Conservation (phyloP, 2,329 filamentous ascomycete genomes). For the Capronia epimyces region DNA sequence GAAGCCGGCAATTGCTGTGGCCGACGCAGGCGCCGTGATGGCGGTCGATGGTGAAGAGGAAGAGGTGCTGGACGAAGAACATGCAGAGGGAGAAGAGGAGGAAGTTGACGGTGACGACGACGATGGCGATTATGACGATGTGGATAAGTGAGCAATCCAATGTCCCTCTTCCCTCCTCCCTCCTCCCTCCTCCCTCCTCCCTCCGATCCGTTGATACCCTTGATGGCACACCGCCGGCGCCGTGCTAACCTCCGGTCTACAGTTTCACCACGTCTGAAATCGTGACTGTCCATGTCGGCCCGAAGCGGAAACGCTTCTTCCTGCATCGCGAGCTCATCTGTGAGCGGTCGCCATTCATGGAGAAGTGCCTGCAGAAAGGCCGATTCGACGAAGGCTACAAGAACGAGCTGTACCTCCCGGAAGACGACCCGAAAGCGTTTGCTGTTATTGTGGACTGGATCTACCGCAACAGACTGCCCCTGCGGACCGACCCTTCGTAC, state of each 20-base stretch:
- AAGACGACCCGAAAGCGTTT: slow-evolving; percentile 50
- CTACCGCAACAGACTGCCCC: slow-evolving; percentile 20
- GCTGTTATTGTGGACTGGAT: slow-evolving; percentile 44
- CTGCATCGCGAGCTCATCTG: slow-evolving; percentile 36
- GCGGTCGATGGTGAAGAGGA: background rate
- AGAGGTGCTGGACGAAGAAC: background rate
- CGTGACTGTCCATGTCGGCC: slow-evolving; percentile 48
- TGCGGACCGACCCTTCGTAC: slow-evolving; percentile 6
- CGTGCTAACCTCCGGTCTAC: background rate
- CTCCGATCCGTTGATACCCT: background rate
- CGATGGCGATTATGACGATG: slow-evolving; percentile 21
- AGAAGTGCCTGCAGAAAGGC: slow-evolving; percentile 45
- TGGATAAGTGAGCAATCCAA: slow-evolving; percentile 23
- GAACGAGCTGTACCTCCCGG: slow-evolving; percentile 47
- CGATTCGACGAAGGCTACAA: slow-evolving; percentile 44
- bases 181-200: background rate
- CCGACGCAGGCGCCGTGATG: background rate
- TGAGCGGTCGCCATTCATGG: slow-evolving; percentile 46
- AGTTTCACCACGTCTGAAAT: slow-evolving; percentile 28
- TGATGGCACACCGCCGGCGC: no score
- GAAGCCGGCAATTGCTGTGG: no score
- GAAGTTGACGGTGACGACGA: slow-evolving; percentile 11
- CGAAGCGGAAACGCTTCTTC: slow-evolving; percentile 30
- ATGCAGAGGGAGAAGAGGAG: slow-evolving; percentile 3
- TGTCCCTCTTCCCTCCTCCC: background rate